phyloP scores from a whole-genome alignment of 1,284 basidiomycete genomes.

The Boletus smithii region DNA sequence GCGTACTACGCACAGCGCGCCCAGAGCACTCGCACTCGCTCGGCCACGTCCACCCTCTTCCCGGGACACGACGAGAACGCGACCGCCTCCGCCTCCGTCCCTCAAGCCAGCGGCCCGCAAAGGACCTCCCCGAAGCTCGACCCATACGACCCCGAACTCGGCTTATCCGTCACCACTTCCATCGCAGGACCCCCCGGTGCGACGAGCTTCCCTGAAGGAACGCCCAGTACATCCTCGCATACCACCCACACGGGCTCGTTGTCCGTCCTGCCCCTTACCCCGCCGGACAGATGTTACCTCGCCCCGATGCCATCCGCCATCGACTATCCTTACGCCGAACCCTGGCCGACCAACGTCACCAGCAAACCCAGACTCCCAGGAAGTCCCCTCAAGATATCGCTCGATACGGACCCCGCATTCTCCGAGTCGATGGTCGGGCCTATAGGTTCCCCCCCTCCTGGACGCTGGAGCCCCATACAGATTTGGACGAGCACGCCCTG shows the following conservation, averaged over 20 bases:
- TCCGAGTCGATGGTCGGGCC: slow-evolving; percentile 3
- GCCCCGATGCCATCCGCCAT: slow-evolving; percentile 14
- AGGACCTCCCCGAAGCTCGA: slow-evolving; percentile 25
- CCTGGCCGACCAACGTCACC: slow-evolving; percentile 19
- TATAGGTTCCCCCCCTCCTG: slow-evolving; percentile 19
- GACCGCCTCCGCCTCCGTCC: no score
- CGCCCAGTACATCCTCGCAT: slow-evolving; percentile 16
- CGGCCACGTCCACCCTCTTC: slow-evolving; percentile 19
- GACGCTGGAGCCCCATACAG: slow-evolving; percentile 16
- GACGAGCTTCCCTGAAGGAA: slow-evolving; percentile 1
- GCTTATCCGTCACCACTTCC: slow-evolving; percentile 7
- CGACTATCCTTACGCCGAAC: slow-evolving; percentile 26
- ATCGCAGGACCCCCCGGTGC: not conserved
- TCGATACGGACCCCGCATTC: slow-evolving; percentile 4
- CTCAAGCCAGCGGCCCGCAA: slow-evolving; percentile 6
- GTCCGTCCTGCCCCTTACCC: slow-evolving; percentile 24
- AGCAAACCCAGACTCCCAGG: slow-evolving; percentile 11
- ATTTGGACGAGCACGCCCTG: slow-evolving; percentile 31
- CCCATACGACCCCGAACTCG: slow-evolving; percentile 17
- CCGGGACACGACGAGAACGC: no score
- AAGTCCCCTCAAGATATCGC: slow-evolving; percentile 26
- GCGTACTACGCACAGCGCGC: no score
- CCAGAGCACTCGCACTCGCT: slow-evolving; percentile 12
- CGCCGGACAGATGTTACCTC: slow-evolving; percentile 28
- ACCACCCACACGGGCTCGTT: slow-evolving; percentile 8